Conservation (phyloP, 2,329 filamentous ascomycete species). For the Ophiostoma himal-ulmi region DNA sequence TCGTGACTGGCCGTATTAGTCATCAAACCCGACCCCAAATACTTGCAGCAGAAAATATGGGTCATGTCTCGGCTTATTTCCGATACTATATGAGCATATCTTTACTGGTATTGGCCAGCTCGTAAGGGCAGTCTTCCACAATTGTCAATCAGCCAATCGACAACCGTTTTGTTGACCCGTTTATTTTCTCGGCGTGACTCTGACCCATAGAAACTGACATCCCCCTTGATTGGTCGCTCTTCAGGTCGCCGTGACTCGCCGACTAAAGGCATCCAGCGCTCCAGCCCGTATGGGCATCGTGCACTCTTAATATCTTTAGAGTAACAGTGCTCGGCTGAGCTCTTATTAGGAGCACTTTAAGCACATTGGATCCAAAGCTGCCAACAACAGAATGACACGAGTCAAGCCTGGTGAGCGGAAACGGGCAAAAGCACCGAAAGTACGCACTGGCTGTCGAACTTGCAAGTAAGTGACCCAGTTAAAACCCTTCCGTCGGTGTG, state of each 20-base stretch:
- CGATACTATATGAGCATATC: not conserved
- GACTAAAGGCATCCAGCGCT: not conserved
- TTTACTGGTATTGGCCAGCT: not conserved
- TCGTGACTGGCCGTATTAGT: not conserved
- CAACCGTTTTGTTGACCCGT: not conserved
- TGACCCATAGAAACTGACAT: not conserved
- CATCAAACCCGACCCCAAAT: not conserved
- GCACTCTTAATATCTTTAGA: not conserved
- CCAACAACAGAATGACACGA: constrained; percentile 19
- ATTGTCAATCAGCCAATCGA: not conserved
- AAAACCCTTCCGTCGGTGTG: not conserved
- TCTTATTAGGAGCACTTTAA: not conserved
- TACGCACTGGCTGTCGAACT: constrained; percentile 24
- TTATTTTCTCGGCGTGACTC: not conserved
- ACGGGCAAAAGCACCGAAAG: constrained; percentile 22
- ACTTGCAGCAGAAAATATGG: not conserved
- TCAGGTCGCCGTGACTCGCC: not conserved
- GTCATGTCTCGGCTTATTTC: not conserved
- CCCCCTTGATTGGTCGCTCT: not conserved
- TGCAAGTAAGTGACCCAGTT: constrained; percentile 23
- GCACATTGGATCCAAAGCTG: not conserved
- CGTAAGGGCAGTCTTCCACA: not conserved
- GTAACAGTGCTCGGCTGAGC: not conserved
- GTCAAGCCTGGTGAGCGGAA: constrained; percentile 24
- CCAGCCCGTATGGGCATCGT: constrained; percentile 20